Evolutionary conservation across 2,329 filamentous ascomycete species (phyloP).

Genomic region (Cephalotrichum gorgonifer): DNA sequence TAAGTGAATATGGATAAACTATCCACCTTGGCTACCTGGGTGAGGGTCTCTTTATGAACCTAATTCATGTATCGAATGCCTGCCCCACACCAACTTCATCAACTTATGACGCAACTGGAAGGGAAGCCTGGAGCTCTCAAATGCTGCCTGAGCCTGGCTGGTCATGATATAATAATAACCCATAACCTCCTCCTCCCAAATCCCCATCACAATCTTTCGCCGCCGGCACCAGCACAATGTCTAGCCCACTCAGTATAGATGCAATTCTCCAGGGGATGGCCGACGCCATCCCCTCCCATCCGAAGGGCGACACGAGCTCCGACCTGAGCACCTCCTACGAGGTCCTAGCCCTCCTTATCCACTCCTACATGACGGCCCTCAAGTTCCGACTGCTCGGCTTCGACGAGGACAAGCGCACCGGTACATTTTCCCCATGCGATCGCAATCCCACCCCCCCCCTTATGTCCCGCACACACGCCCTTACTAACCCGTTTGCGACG

Average conservation of each 20-base stretch:
- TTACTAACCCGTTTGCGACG: not conserved
- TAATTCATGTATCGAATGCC: not conserved
- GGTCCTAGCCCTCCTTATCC: constrained; percentile 71
- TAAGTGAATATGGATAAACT: not conserved
- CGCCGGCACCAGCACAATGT: constrained; percentile 3
- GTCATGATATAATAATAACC: too few species aligned
- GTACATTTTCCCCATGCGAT: constrained; percentile 25
- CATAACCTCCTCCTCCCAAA: not conserved
- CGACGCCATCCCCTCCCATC: constrained; percentile 46
- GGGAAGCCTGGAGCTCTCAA: not conserved
- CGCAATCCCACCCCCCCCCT: not conserved
- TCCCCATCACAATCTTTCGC: not conserved
- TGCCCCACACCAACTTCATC: too few species aligned
- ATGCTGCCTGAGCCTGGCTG: not conserved
- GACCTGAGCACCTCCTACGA: constrained; percentile 66
- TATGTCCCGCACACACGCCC: not conserved
- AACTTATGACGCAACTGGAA: not conserved
- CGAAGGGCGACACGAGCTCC: constrained; percentile 41
- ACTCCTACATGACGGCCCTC: constrained; percentile 71
- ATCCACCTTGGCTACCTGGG: not conserved
- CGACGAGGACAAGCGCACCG: constrained; percentile 67
- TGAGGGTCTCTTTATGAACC: not conserved
- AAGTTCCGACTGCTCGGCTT: constrained; percentile 76
- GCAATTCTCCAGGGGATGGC: constrained; percentile 46
- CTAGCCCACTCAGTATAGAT: constrained; percentile 29